Evolutionary conservation across 805 yeast species (phyloP), one percentile per base, ranked within the genome.

Genomic region (Candida maesae): DNA sequence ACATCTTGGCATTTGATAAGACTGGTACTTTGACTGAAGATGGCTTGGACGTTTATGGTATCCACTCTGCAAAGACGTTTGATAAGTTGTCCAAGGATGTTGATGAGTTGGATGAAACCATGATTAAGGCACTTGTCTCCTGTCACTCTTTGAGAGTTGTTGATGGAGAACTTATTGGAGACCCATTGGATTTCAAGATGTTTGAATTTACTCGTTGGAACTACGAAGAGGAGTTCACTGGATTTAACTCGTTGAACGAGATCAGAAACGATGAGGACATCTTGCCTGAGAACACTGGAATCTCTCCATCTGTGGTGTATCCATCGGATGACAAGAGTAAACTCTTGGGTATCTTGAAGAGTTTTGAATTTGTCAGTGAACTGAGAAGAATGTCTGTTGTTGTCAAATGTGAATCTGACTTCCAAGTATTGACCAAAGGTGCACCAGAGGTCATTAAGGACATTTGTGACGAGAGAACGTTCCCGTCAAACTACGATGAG

Each of bases 11-110:
- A 55, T 93, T 93, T 62, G 99, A 93, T 66, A 93, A 93, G 59
- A 93, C 99, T 0, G 99, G 99, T 3, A 93, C 99, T 0, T 68
- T 93, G 48, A 93, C 99, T 0, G 98, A 93, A 56, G 99, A 93
- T 59, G 98, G 98, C 0, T 69, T 93, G 27, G 98, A 91, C 59
- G 86, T 93, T 3, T 69, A 89, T 54, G 84, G 86, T 7, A 71
- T 79, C n/a, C 81, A 75, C 42, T 51, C 65, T 10, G 58, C 59
- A 4, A 51, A 59, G 25, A 33, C 37, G n/a, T 61, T 66, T 34
- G 56, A 63, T 18, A 51, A 48, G 2, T 38, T 66, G 23, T 46
- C 57, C 7, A 52, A 41, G 4, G 49, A 48, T 34, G 50, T 52
- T 7, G 45, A 49, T 15, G 47, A 52, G 3, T 36, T 49, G 13